Conservation (phyloP, 768 basidiomycete genomes). For the Cyathus striatus region DNA sequence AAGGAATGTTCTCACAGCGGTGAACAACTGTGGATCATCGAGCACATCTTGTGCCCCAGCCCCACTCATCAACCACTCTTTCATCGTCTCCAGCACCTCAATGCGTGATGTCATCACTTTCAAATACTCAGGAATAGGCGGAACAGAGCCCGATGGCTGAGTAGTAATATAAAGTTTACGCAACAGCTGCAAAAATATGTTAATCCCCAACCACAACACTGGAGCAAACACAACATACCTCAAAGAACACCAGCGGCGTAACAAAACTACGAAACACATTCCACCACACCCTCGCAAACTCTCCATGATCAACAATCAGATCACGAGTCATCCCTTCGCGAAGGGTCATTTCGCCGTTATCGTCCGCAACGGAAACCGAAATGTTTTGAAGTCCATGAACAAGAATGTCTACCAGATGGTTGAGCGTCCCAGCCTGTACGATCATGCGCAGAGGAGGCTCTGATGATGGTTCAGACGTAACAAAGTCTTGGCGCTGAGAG, state of each 20-base stretch:
- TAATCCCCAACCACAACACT: not conserved
- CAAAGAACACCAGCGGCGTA: constrained; percentile 77
- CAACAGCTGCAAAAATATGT: constrained; percentile 45
- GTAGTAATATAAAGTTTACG: constrained; percentile 67
- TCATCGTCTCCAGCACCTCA: constrained; percentile 60
- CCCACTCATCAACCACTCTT: constrained; percentile 69
- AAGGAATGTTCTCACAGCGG: constrained; percentile 56
- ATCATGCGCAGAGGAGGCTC: constrained; percentile 72
- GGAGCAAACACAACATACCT: constrained; percentile 41
- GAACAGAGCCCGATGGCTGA: constrained; percentile 36
- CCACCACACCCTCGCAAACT: constrained; percentile 82
- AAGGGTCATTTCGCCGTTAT: constrained; percentile 81
- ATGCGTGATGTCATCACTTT: constrained; percentile 47
- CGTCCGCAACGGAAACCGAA: constrained; percentile 77
- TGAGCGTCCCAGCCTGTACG: constrained; percentile 75
- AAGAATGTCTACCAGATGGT: constrained; percentile 67
- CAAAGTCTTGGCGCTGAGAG: constrained; percentile 53
- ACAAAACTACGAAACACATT: constrained; percentile 78
- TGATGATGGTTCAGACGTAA: constrained; percentile 57
- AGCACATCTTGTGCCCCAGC: constrained; percentile 77
- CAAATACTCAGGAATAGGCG: constrained; percentile 40
- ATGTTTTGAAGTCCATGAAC: constrained; percentile 75
- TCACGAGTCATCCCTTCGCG: constrained; percentile 71
- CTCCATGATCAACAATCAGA: constrained; percentile 63
- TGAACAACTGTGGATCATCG: constrained; percentile 63